These are phyloP conservation scores for Saccharata proteae DNA, from an alignment of 2,329 filamentous ascomycete species.

Conservation along the genomic window DNA sequence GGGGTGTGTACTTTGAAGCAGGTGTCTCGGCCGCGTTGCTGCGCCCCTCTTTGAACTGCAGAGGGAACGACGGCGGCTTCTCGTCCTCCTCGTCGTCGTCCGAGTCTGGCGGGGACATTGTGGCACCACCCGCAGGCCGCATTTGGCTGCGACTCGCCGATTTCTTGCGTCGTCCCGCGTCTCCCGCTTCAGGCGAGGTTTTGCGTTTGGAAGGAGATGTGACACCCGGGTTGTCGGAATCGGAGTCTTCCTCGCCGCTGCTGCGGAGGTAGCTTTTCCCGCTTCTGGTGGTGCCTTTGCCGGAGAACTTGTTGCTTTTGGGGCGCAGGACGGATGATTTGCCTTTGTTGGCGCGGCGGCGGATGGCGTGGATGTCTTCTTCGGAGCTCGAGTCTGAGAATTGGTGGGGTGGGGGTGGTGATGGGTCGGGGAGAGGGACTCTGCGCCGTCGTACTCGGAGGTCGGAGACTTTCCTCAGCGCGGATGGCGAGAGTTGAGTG, in stretches of 20 bases:
- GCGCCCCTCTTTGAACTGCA: conserved; percentile 15
- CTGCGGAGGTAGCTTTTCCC: conserved; percentile 9
- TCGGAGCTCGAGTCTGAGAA: conserved; percentile 8
- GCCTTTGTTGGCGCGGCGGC: conserved; percentile 15
- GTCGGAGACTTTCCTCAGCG: conserved; percentile 19
- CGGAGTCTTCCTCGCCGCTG: conserved; percentile 7
- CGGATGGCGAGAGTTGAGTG: conserved; percentile 18
- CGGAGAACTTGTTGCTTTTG: conserved; percentile 21
- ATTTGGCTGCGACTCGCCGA: conserved; percentile 1
- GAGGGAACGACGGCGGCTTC: conserved; percentile 14
- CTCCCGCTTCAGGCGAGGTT: background rate
- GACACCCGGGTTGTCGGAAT: conserved; percentile 7
- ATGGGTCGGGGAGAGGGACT: conserved; percentile 12
- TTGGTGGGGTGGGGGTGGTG: background rate
- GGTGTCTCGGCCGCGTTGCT: conserved; percentile 9
- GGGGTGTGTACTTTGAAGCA: conserved; percentile 10
- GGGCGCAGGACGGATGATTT: conserved; percentile 23
- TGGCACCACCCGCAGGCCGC: background rate
- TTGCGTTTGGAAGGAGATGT: conserved; percentile 7
- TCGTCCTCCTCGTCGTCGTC: conserved; percentile 3
- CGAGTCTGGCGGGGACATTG: conserved; percentile 1
- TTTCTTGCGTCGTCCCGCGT: conserved; percentile 7
- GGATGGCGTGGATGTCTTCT: conserved; percentile 11
- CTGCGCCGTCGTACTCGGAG: conserved; percentile 19
- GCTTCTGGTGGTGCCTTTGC: conserved; percentile 16